phyloP scores from a whole-genome alignment of 2,329 filamentous ascomycete species.

The Allantophomopsis cytisporea region DNA sequence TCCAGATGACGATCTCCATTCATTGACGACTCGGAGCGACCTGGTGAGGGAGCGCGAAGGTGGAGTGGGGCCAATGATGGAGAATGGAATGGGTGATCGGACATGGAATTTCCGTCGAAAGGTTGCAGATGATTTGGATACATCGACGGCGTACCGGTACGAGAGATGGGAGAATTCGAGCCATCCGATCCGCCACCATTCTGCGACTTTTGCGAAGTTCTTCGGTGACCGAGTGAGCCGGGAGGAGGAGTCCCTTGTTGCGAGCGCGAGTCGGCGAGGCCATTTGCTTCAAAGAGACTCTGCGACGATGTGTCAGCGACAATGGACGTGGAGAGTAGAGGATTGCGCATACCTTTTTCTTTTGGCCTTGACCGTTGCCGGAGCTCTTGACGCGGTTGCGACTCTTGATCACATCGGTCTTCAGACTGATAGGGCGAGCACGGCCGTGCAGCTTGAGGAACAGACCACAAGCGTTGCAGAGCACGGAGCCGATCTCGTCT shows the following conservation, averaged over 20 bases:
- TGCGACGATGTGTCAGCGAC: conserved; percentile 13
- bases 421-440: conserved; percentile 85
- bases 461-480: conserved; percentile 96
- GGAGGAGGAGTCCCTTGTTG: conserved; percentile 38
- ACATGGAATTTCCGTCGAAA: conserved; percentile 59
- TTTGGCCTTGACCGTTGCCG: conserved; percentile 60
- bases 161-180: conserved; percentile 65
- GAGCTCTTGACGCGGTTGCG: conserved; percentile 92
- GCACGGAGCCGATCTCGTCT: conserved; percentile 87
- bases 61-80: conserved; percentile 34
- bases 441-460: conserved; percentile 95
- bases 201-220: conserved; percentile 56
- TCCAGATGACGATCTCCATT: conserved; percentile 51
- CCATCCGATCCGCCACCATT: conserved; percentile 58
- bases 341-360: conserved; percentile 56
- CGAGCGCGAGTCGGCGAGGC: conserved; percentile 40
- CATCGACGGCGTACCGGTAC: conserved; percentile 65
- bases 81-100: conserved; percentile 50
- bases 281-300: conserved; percentile 34
- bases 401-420: conserved; percentile 99
- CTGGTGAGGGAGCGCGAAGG: conserved; percentile 43
- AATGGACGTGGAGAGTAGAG: conserved; percentile 5
- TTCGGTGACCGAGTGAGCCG: conserved; percentile 41
- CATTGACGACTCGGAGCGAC: conserved; percentile 32
- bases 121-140: conserved; percentile 63